phyloP scores from a whole-genome alignment of 208 protist genomes.

The Leishmania major region DNA sequence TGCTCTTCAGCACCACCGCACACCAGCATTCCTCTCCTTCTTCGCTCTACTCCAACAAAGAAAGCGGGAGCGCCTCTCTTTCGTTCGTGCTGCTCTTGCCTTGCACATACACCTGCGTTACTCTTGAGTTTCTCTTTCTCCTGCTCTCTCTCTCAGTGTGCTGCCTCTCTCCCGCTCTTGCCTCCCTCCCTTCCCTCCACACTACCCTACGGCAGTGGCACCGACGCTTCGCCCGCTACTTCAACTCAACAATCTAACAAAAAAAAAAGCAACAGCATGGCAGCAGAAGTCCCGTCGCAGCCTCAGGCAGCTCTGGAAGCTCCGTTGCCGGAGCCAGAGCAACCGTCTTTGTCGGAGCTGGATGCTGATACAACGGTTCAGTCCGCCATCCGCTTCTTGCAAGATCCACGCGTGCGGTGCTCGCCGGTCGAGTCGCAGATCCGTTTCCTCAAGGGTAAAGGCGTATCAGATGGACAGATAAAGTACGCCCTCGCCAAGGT shows the following conservation, averaged over 20 bases:
- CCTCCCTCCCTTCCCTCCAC: not conserved
- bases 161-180: not conserved
- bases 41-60: not conserved
- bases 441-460: slow-evolving; percentile 77
- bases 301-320: slow-evolving; percentile 5
- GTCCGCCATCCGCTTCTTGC: slow-evolving; percentile 69
- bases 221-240: not conserved
- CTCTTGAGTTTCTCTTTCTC: not conserved
- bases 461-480: slow-evolving; percentile 69
- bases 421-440: slow-evolving; percentile 68
- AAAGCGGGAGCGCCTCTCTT: not conserved
- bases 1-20: not conserved
- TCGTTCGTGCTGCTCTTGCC: not conserved
- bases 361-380: slow-evolving; percentile 35
- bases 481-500: slow-evolving; percentile 58
- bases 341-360: slow-evolving; percentile 18
- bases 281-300: not conserved
- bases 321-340: slow-evolving; percentile 25
- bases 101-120: not conserved
- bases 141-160: not conserved
- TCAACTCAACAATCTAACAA: not conserved
- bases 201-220: not conserved
- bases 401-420: slow-evolving; percentile 55
- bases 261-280: not conserved
- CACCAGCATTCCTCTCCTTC: not conserved